phyloP scores from a whole-genome alignment of 2,329 filamentous ascomycete species.

The Lachnellula willkommii region DNA sequence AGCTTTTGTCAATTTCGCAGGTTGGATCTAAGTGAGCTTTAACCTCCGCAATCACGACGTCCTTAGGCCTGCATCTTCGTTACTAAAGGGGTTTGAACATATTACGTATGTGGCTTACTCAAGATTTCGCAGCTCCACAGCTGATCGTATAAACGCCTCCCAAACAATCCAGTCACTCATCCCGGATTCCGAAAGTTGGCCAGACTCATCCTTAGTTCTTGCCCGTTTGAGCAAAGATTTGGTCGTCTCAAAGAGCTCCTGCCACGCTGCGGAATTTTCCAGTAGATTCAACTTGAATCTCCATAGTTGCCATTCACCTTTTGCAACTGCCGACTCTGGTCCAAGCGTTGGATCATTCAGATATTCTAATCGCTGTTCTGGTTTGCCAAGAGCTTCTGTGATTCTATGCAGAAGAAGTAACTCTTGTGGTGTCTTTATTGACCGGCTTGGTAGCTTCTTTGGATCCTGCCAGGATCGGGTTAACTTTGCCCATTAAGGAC shows the following conservation, averaged over 20 bases:
- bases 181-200: constrained; percentile 25
- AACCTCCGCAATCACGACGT: constrained; percentile 22
- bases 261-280: constrained; percentile 23
- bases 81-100: background rate
- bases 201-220: constrained; percentile 25
- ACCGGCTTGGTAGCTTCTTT: constrained; percentile 25
- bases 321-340: constrained; percentile 29
- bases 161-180: constrained; percentile 33
- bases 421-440: constrained; percentile 33
- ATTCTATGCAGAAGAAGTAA: constrained; percentile 29
- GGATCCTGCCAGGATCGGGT: constrained; percentile 17
- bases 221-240: constrained; percentile 25
- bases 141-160: constrained; percentile 28
- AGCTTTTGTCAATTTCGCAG: constrained; percentile 31
- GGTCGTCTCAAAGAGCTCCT: constrained; percentile 26
- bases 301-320: constrained; percentile 33
- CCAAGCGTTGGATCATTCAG: constrained; percentile 28
- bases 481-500: background rate
- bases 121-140: constrained; percentile 16
- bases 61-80: constrained; percentile 12
- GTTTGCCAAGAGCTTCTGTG: constrained; percentile 21
- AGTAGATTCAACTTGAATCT: constrained; percentile 27
- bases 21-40: constrained; percentile 28
- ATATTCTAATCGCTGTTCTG: constrained; percentile 26
- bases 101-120: constrained; percentile 19